Evolutionary conservation across 176 grass and related monocot species (phyloP).

Genomic region (Elaeis guineensis): DNA sequence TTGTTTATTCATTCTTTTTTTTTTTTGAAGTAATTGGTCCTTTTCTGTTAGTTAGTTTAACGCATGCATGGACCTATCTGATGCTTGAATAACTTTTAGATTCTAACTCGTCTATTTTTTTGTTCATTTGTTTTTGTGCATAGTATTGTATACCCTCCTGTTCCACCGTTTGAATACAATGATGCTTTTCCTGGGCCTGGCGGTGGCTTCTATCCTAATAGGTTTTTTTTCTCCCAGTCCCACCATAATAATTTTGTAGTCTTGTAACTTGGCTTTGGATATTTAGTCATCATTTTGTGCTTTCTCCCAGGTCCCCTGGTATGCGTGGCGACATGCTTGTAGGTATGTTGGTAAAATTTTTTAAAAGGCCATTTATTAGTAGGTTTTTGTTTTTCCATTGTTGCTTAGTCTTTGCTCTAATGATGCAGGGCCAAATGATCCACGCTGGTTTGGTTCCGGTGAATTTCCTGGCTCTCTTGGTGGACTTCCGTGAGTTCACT

Average conservation of each 20-base stretch:
- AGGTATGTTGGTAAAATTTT: slow-evolving; percentile 44
- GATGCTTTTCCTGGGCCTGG: slow-evolving; percentile 68
- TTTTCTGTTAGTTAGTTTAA: too few relatives aligned
- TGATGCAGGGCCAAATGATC: slow-evolving; percentile 62
- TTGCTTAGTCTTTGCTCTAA: slow-evolving; percentile 2
- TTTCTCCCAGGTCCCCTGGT: slow-evolving; percentile 49
- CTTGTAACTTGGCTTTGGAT: neutral
- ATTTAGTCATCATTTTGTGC: neutral
- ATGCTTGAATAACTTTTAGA: neutral
- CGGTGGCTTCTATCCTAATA: slow-evolving; percentile 68
- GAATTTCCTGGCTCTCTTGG: slow-evolving; percentile 30
- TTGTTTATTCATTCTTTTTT: too few relatives aligned
- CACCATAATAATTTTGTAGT: neutral
- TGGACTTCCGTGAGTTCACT: slow-evolving; percentile 37
- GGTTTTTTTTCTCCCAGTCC: slow-evolving; percentile 16
- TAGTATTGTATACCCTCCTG: slow-evolving; percentile 50
- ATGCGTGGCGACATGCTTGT: slow-evolving; percentile 64
- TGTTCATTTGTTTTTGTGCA: slow-evolving; percentile 3
- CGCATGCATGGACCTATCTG: too few relatives aligned
- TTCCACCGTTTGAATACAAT: slow-evolving; percentile 45
- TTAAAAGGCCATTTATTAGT: neutral
- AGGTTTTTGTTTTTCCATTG: too few relatives aligned
- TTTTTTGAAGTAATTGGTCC: too few relatives aligned
- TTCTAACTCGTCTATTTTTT: neutral
- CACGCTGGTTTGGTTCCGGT: slow-evolving; percentile 66